Conservation (phyloP, 202 grass and related monocot species). For the Hordeum pubiflorum region DNA sequence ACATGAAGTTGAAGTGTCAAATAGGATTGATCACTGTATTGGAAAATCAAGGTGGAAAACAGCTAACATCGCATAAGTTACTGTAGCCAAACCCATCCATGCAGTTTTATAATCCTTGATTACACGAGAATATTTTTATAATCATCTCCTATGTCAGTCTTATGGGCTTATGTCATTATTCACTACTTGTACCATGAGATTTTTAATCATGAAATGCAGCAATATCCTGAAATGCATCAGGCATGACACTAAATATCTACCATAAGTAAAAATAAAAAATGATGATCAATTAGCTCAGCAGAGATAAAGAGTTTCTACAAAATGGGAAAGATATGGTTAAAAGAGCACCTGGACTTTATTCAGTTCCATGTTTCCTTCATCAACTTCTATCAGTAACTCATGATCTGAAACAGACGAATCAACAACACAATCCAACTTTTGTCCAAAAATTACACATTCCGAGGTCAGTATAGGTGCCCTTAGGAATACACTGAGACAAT, state of each 20-base stretch:
- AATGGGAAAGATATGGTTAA: constrained; percentile 4
- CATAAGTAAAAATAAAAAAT: background rate
- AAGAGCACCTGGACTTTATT: constrained; percentile 64
- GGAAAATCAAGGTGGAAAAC: background rate
- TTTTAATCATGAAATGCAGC: background rate
- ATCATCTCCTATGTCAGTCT: background rate
- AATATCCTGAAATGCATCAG: background rate
- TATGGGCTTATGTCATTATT: background rate
- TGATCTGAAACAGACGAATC: constrained; percentile 58
- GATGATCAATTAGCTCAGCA: background rate
- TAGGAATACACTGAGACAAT: constrained; percentile 44
- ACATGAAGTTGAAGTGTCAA: background rate
- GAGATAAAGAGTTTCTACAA: background rate
- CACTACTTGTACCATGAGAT: background rate
- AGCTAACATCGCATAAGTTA: background rate
- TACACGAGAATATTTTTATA: background rate
- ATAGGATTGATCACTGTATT: background rate
- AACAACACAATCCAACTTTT: constrained; percentile 42
- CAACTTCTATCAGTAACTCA: constrained; percentile 73
- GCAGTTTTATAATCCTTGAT: background rate
- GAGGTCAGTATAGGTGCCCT: constrained; percentile 37
- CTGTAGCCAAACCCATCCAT: background rate
- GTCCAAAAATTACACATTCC: constrained; percentile 44
- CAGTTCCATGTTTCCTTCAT: constrained; percentile 52
- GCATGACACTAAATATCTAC: background rate